Base-by-base conservation (phyloP, 352 stramenopile genomes). In the Blastocystis sp. region DNA sequence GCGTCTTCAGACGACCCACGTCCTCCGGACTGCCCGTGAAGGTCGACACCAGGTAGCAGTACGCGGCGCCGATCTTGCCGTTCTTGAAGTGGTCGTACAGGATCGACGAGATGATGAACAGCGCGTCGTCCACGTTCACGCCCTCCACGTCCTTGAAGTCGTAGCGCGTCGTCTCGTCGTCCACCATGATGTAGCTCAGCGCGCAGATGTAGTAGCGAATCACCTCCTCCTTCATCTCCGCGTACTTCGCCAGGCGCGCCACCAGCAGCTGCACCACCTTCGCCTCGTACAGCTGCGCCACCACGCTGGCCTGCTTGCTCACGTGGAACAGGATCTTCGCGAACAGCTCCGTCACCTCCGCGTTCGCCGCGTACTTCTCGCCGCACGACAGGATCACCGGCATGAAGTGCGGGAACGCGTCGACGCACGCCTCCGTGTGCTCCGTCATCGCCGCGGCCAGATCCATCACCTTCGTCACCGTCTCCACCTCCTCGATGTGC, bases 141-240 rank as follows among this genome's bases (percentile, higher is more conserved):
- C 31, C 61, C 31, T 66, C 61, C 26, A 33, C 61, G 21, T 62
- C 70, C 74, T 67, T 45, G 74, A 85, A 85, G 12, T 31, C 21
- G 74, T 69, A 59, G 37, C 37, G 59, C 26, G 45, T 85, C 19
- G 21, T 37, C 51, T 85, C 74, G 51, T 85, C 74, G 60, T 85
- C 60, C 45, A 85, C 74, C 74, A 85, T 85, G 74, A 85, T 85
- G 51, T 85, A 85, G 35, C 41, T 67, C 13, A 85, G 74, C 33
- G 74, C 74, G 61, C 74, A 85, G 19, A 85, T 41, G n/a, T 69
- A 33, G 37, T 70, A 85, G 61, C 74, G 74, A 3, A 85, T 39
- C 74, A 67, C 51, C n/a, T 85, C 55, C 74, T 85, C 74, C 21
- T 10, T 29, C 2, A 85, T 16, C 35, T 66, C 41, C 9, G 9